Evolutionary conservation across 164 flowering plant species (phyloP).

Genomic region (Nymphaea thermarum): DNA sequence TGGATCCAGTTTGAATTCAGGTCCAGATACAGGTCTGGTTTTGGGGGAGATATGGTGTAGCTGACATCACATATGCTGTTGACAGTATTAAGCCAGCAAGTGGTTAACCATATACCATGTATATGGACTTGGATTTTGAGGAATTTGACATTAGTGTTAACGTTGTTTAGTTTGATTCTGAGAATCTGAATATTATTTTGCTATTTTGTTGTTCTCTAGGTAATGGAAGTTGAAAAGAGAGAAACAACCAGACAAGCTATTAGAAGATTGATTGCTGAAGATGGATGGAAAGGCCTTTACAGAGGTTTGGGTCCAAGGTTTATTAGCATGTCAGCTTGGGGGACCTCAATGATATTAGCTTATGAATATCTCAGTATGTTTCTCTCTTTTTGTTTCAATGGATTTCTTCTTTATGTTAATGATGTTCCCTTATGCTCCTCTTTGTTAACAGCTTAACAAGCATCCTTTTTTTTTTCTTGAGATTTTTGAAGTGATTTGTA

Average conservation of each 20-base stretch:
- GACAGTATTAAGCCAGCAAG: too few species aligned
- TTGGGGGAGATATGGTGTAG: too few species aligned
- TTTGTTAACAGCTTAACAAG: too few species aligned
- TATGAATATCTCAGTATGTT: constrained; percentile 88
- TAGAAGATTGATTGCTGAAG: constrained; percentile 50
- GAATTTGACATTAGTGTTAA: neutral
- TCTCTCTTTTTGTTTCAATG: constrained; percentile 6
- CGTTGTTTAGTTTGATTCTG: neutral
- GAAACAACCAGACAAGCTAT: constrained; percentile 53
- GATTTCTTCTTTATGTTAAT: neutral
- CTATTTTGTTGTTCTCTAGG: constrained; percentile 33
- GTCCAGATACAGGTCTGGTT: neutral
- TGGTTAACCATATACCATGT: too few species aligned
- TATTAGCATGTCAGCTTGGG: constrained; percentile 99
- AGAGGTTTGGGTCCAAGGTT: constrained; percentile 94
- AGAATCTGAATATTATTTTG: neutral
- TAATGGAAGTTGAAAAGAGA: constrained; percentile 59
- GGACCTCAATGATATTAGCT: constrained; percentile 91
- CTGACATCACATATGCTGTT: too few species aligned
- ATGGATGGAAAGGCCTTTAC: constrained; percentile 92
- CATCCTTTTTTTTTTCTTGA: neutral
- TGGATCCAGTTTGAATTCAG: neutral
- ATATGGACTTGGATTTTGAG: neutral
- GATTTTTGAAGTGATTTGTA: neutral
- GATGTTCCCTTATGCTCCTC: neutral